Evolutionary conservation across 2,329 filamentous ascomycete genomes (phyloP), one percentile per base, ranked within the genome.

Genomic region (Claviceps humidiphila): DNA sequence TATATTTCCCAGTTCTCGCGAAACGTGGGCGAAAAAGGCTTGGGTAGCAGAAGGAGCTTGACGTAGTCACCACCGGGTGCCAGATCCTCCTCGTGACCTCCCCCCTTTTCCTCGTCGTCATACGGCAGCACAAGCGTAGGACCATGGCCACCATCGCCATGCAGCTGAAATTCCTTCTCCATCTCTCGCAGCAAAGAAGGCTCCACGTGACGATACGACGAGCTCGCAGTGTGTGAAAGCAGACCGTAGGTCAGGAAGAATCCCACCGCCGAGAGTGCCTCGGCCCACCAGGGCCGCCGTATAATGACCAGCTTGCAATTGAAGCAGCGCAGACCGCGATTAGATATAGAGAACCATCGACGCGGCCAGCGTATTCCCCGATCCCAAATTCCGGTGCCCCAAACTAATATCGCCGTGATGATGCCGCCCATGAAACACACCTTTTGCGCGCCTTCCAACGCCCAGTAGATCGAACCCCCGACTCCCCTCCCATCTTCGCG

Each of bases 1-100:
- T 94, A 98, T 16, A 91, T 76, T 63, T 98, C 93, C 93, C 93
- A 98, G 58, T 95, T 95, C 66, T 97, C 90, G 20, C 93, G 80
- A 63, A 98, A 98, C 47, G 88, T 89, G 0, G 93, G 85, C 5
- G 88, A 94, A 63, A 98, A 98, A 0, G 90, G 89, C 65, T 98
- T 98, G 1, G 93, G 89, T 11, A 96, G 78, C 7, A 98, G 75
- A 17, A 97, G 74, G 1, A 98, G 77, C 67, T 95, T 93, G 60
- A 98, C 84, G 63, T 91, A 87, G 68, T 97, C 89, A 2, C 93
- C 93, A 0, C 90, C 91, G 0, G 87, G 82, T 0, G 89, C 85
- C 44, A 98, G 76, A 63, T 97, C 93, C 68, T 97, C 91, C 64
- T 96, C 90, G 52, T 89, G 82, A 1, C 85, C 83, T 14, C 77